Conservation (phyloP, 257 asterid genomes). For the Solanum etuberosum region DNA sequence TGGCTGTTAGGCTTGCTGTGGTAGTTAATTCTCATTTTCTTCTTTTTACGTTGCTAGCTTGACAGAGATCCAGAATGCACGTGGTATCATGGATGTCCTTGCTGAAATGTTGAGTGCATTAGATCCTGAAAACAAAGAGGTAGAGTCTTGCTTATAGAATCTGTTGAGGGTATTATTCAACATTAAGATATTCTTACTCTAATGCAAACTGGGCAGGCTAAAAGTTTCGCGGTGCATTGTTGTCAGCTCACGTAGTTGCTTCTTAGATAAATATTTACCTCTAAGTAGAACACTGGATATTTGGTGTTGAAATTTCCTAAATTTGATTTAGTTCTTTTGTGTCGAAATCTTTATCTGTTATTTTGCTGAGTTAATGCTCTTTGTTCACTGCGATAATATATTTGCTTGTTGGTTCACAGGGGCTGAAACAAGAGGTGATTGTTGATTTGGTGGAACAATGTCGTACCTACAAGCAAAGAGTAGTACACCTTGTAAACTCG, state of each 20-base stretch:
- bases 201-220: background rate
- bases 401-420: slow-evolving; percentile 36
- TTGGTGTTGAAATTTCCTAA: background rate
- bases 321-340: background rate
- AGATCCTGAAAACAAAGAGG: slow-evolving; percentile 93
- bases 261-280: background rate
- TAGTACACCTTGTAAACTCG: slow-evolving; percentile 94
- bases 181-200: background rate
- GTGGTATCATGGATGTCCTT: slow-evolving; percentile 97
- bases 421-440: slow-evolving; percentile 88
- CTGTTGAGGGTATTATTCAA: background rate
- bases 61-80: slow-evolving; percentile 95
- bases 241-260: background rate
- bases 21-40: background rate
- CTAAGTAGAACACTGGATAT: background rate
- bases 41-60: slow-evolving; percentile 36
- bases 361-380: background rate
- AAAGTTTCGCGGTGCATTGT: background rate
- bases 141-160: slow-evolving; percentile 9
- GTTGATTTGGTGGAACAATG: slow-evolving; percentile 98
- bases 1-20: background rate
- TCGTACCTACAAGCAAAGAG: slow-evolving; percentile 91
- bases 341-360: background rate
- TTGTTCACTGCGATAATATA: background rate
- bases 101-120: slow-evolving; percentile 93